Evolutionary conservation across 2,329 filamentous ascomycete genomes (phyloP), one percentile per base, ranked within the genome.

Genomic region (Aureobasidium sp.): DNA sequence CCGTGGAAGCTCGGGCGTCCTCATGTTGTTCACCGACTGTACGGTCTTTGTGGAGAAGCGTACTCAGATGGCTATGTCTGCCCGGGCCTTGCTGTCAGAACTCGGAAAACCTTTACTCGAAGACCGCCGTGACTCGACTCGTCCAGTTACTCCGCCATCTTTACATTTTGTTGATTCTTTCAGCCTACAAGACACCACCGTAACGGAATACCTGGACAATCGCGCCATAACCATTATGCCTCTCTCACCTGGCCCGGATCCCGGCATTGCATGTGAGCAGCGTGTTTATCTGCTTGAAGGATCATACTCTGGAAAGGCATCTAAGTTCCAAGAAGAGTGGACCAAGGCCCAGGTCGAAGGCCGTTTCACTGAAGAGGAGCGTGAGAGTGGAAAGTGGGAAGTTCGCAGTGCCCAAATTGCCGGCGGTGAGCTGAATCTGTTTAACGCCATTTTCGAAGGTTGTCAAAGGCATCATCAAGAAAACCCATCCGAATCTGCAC

Each of bases 261-360:
- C 40, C 9, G 54, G 60, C 15, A 42, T 56, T 12, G 53, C 49
- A 33, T 37, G 60, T 27, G 63, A 60, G 22, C 57, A 52, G 35
- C 39, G 62, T 11, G 59, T 77, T 66, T 88, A 96, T 69, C 74
- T 88, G 44, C 80, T 96, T 1, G 83, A 87, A 56, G 89, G 90
- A 58, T 76, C 82, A 8, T 93, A 93, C 68, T 89, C 96, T 70
- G 86, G 86, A 29, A 92, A 87, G 71, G 90, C 88, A 1, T 78
- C 80, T 19, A 89, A 87, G 64, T 86, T 90, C 74, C 85, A 85
- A 31, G 93, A 97, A 74, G 94, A 97, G 66, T 81, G 97, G 14
- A 85, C 86, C 52, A 95, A 93, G 75, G 91, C 92, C 9, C 85
- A 87, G 66, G 85, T 97, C 15, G 93, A 97, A 74, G 88, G 86